Percentiles rank a stretch among this genome's conserved stretches.
These are phyloP conservation scores for Candida endomychidarum DNA, from an alignment of 805 yeast genomes.

Conservation along the genomic window DNA sequence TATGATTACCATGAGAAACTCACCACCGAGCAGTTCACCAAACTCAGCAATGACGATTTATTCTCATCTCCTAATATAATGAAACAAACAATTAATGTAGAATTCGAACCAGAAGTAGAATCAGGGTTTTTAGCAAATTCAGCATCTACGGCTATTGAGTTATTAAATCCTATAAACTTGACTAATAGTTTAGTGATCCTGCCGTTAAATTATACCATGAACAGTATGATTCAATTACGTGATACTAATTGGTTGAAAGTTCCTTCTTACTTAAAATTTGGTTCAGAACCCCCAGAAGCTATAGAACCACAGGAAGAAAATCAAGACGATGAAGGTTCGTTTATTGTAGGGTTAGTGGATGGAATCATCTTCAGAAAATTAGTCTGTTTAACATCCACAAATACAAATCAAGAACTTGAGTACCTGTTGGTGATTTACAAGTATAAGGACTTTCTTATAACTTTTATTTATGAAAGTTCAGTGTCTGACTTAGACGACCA, in stretches of 20 bases:
- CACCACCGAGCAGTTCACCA: conserved; percentile 17
- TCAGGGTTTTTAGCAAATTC: conserved; percentile 9
- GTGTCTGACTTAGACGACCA: conserved; percentile 20
- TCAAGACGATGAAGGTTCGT: conserved; percentile 23
- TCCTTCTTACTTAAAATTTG: conserved; percentile 19
- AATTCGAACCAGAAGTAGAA: conserved; percentile 11
- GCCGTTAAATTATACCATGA: conserved; percentile 38
- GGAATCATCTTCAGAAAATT: conserved; percentile 23
- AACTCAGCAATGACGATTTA: conserved; percentile 17
- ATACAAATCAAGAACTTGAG: conserved; percentile 19
- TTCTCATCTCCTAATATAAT: conserved; percentile 15
- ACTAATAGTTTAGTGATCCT: conserved; percentile 37
- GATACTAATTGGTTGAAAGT: conserved; percentile 20
- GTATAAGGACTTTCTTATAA: conserved; percentile 22
- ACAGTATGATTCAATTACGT: conserved; percentile 25
- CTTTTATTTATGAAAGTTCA: conserved; percentile 33
- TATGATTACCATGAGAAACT: conserved; percentile 28
- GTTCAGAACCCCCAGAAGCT: conserved; percentile 8
- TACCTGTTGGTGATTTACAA: conserved; percentile 32
- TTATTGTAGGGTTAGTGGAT: conserved; percentile 23
- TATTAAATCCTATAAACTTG: conserved; percentile 33
- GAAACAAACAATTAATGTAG: conserved; percentile 16
- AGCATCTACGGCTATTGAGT: conserved; percentile 24
- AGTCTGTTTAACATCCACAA: conserved; percentile 23
- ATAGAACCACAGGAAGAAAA: conserved; percentile 14